Conservation (phyloP, 2,329 filamentous ascomycete genomes). For the Aspergillus neotritici region DNA sequence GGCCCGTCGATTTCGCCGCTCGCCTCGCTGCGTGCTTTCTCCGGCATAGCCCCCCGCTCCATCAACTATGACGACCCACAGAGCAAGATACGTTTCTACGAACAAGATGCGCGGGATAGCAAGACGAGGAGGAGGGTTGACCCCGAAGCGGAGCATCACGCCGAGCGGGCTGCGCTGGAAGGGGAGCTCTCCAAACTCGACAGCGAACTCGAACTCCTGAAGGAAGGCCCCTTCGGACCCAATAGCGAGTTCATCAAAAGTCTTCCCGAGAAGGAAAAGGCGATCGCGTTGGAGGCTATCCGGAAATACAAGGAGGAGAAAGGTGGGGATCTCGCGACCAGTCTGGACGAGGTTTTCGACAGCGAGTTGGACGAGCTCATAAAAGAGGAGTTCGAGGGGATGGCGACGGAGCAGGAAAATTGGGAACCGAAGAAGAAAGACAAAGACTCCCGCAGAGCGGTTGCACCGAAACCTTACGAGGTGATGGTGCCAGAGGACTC, state of each 20-base stretch:
- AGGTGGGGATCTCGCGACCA: slow-evolving; percentile 18
- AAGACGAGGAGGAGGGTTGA: slow-evolving; percentile 34
- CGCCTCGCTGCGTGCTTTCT: slow-evolving; percentile 26
- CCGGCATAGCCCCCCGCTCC: slow-evolving; percentile 24
- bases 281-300: slow-evolving; percentile 39
- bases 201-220: slow-evolving; percentile 35
- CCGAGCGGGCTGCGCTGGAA: slow-evolving; percentile 34
- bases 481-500: slow-evolving; percentile 28
- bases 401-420: slow-evolving; percentile 34
- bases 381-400: slow-evolving; percentile 32
- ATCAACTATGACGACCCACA: slow-evolving; percentile 33
- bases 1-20: slow-evolving; percentile 23
- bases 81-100: slow-evolving; percentile 40
- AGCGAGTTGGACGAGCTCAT: slow-evolving; percentile 39
- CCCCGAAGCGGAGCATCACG: slow-evolving; percentile 35
- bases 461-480: slow-evolving; percentile 23
- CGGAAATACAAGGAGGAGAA: slow-evolving; percentile 37
- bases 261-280: slow-evolving; percentile 38
- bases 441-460: slow-evolving; percentile 13
- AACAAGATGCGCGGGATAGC: slow-evolving; percentile 35
- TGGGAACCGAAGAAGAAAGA: slow-evolving; percentile 26
- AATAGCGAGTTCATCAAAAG: slow-evolving; percentile 41
- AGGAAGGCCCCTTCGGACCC: slow-evolving; percentile 40
- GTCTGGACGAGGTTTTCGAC: slow-evolving; percentile 36
- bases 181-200: slow-evolving; percentile 36